A percentile compares a stretch with the other conserved stretches of the same genome.
phyloP scores from a whole-genome alignment of 2,329 filamentous ascomycete genomes.

The Ceratocystis diversiconidia region DNA sequence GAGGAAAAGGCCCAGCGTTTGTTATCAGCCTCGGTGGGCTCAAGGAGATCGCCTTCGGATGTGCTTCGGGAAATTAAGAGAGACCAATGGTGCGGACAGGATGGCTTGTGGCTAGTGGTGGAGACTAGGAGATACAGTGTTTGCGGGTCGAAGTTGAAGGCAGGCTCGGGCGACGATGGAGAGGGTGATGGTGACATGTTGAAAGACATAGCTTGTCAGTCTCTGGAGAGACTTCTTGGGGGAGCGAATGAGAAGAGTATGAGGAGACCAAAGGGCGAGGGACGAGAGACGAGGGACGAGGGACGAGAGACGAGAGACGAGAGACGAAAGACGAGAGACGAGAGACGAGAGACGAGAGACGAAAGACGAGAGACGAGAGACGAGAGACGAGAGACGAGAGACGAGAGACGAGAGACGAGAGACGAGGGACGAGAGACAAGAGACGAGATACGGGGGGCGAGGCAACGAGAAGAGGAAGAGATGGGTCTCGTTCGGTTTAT shows the following conservation, averaged over 20 bases:
- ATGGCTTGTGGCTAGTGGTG: not conserved
- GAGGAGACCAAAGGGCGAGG: not conserved
- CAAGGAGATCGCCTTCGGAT: conserved; percentile 7
- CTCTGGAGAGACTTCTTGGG: too few species aligned
- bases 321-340: not conserved
- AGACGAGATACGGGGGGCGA: too few species aligned
- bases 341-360: too few species aligned
- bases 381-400: not conserved
- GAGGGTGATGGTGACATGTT: conserved; percentile 11
- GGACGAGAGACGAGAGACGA: too few species aligned
- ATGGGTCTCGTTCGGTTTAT: too few species aligned
- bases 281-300: not conserved
- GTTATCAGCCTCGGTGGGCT: not conserved
- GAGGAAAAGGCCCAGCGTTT: conserved; percentile 10
- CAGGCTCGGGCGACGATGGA: not conserved
- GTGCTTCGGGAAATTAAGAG: conserved; percentile 1
- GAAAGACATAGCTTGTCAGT: not conserved
- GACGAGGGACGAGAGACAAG: not conserved
- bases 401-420: accelerated
- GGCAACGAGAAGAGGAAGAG: too few species aligned
- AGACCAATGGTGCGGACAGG: not conserved
- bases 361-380: not conserved
- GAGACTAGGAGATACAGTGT: conserved; percentile 9
- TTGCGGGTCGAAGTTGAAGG: conserved; percentile 11
- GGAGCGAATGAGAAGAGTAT: too few species aligned